Conservation (phyloP, 2,329 filamentous ascomycete genomes). For the Sordariomycetes sp. region DNA sequence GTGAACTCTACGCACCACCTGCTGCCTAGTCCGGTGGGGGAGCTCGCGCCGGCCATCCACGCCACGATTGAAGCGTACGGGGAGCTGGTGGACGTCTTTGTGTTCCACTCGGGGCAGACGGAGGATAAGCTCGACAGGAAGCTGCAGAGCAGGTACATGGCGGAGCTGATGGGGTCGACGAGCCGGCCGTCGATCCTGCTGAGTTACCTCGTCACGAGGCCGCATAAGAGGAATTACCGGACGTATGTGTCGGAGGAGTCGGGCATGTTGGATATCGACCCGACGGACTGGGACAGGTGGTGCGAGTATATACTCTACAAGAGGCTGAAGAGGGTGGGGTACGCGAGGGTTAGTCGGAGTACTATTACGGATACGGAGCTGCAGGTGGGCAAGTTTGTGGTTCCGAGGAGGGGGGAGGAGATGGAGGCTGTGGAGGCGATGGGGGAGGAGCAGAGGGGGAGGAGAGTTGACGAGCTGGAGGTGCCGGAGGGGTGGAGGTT, state of each 20-base stretch:
- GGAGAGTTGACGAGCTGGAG: conserved; percentile 52
- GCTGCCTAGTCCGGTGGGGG: conserved; percentile 82
- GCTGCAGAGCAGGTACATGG: conserved; percentile 74
- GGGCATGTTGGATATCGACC: conserved; percentile 92
- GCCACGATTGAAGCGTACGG: conserved; percentile 94
- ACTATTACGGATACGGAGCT: conserved; percentile 97
- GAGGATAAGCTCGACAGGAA: conserved; percentile 88
- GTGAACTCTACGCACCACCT: conserved; percentile 94
- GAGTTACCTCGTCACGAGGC: conserved; percentile 85
- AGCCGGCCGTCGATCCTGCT: conserved; percentile 72
- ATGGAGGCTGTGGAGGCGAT: conserved; percentile 25
- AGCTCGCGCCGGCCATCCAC: conserved; percentile 89
- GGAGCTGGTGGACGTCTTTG: conserved; percentile 80
- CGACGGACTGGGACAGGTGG: conserved; percentile 90
- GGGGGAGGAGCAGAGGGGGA: conserved; percentile 39
- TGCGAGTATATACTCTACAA: conserved; percentile 99
- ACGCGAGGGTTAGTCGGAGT: conserved; percentile 75
- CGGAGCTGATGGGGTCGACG: conserved; percentile 75
- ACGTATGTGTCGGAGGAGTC: conserved; percentile 78
- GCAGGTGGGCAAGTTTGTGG: conserved; percentile 88
- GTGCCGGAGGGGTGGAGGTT: conserved; percentile 71
- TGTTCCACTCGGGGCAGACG: conserved; percentile 97
- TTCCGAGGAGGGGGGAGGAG: conserved; percentile 53
- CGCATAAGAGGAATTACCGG: conserved; percentile 88
- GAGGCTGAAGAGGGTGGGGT: conserved; percentile 70